These are phyloP conservation scores for Penicillium pulvis DNA, from an alignment of 495 filamentous ascomycete species.

Conservation along the genomic window DNA sequence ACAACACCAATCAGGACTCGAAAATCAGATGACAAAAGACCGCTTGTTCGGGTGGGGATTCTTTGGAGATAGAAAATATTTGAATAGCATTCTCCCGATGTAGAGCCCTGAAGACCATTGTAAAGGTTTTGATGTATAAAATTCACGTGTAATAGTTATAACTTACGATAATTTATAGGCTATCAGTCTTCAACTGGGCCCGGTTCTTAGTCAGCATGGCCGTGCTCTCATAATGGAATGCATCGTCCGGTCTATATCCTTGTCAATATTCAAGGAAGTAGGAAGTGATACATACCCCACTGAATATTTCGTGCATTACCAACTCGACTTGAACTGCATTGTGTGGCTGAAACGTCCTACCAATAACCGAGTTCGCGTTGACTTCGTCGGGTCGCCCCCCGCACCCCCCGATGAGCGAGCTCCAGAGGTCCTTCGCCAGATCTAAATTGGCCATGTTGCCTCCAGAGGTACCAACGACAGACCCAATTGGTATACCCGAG, in stretches of 20 bases:
- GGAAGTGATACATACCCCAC: neutral
- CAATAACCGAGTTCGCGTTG: neutral
- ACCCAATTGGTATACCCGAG: slow-evolving; percentile 30
- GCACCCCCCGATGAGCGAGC: slow-evolving; percentile 69
- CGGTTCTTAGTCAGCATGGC: neutral
- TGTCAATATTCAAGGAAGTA: neutral
- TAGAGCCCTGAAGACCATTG: no score
- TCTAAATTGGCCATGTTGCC: slow-evolving; percentile 70
- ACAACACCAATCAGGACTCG: no score
- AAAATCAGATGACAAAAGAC: no score
- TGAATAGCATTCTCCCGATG: no score
- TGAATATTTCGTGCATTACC: neutral
- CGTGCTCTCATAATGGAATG: neutral
- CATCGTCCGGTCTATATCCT: neutral
- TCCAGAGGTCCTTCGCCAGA: slow-evolving; percentile 83
- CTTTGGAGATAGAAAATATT: no score
- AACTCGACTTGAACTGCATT: neutral
- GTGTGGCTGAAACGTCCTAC: neutral
- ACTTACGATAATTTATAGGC: no score
- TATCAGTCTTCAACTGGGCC: no score
- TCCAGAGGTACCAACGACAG: slow-evolving; percentile 51
- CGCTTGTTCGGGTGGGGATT: no score
- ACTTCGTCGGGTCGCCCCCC: slow-evolving; percentile 7
- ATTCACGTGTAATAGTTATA: no score
- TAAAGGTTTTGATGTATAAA: no score